Evolutionary conservation across 202 grass and related monocot species (phyloP).

Genomic region (Schoenoplectus tabernaemontani): DNA sequence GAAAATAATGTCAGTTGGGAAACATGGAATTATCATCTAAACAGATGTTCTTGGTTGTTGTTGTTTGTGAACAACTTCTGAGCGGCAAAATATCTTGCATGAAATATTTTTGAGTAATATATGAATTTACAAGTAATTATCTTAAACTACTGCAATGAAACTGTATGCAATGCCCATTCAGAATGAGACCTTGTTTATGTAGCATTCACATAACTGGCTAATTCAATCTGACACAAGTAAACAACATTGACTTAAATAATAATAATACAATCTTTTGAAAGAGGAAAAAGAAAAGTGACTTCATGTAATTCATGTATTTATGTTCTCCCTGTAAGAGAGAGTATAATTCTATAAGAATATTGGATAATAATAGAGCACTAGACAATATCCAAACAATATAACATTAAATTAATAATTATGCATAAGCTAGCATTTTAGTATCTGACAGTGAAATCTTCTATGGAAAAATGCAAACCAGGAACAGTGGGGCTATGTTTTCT

Average conservation of each 20-base stretch:
- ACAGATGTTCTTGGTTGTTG: background rate
- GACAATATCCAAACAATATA: no score
- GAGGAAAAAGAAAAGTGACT: background rate
- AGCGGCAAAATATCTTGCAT: background rate
- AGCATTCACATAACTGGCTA: background rate
- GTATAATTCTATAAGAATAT: background rate
- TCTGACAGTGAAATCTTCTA: background rate
- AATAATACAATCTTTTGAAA: background rate
- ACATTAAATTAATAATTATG: background rate
- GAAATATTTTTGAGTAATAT: background rate
- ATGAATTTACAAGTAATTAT: background rate
- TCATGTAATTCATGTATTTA: background rate
- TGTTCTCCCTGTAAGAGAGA: no score
- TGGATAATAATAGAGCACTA: no score
- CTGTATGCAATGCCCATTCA: background rate
- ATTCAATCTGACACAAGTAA: background rate
- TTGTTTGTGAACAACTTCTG: background rate
- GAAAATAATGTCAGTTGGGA: background rate
- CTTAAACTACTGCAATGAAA: background rate
- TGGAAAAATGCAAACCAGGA: background rate
- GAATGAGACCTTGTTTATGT: background rate
- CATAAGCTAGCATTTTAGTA: background rate
- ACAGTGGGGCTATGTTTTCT: background rate
- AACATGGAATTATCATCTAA: background rate
- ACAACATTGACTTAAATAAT: background rate